Percentiles rank a stretch among this genome's conserved stretches.
These are phyloP conservation scores for Thyridium curvatum DNA, from an alignment of 2,329 filamentous ascomycete genomes.

Conservation along the genomic window DNA sequence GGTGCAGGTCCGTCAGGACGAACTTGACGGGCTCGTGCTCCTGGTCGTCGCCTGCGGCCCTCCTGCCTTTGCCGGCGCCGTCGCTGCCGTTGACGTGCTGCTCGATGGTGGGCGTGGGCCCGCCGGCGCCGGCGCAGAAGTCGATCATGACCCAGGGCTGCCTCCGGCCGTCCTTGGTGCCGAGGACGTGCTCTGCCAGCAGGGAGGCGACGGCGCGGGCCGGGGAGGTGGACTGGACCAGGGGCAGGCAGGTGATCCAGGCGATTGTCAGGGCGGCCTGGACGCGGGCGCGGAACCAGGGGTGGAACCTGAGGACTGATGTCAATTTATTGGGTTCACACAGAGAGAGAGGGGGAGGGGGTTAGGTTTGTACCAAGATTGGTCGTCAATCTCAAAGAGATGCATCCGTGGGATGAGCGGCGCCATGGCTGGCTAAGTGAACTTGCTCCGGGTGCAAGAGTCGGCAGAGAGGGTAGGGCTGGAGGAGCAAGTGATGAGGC, in stretches of 20 bases:
- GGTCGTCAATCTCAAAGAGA: slow-evolving; percentile 63
- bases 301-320: slow-evolving; percentile 50
- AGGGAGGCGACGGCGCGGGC: slow-evolving; percentile 54
- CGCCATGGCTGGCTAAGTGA: slow-evolving; percentile 26
- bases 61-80: slow-evolving; percentile 3
- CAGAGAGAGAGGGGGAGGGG: not conserved
- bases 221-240: slow-evolving; percentile 50
- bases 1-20: slow-evolving; percentile 60
- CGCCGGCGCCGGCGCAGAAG: slow-evolving; percentile 70
- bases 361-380: slow-evolving; percentile 49
- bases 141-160: slow-evolving; percentile 59
- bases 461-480: no score
- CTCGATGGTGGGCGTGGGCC: slow-evolving; percentile 62
- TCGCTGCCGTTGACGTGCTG: slow-evolving; percentile 45
- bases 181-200: slow-evolving; percentile 42
- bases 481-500: no score
- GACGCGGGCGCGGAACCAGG: slow-evolving; percentile 56
- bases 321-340: not conserved
- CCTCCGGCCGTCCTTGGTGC: no score
- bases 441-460: no score
- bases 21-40: slow-evolving; percentile 39
- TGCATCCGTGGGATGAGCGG: slow-evolving; percentile 52
- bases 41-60: slow-evolving; percentile 17
- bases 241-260: slow-evolving; percentile 55
- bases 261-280: slow-evolving; percentile 58